Conservation (phyloP, 1,139 yeast genomes). For the Suhomyces panamericanus region DNA sequence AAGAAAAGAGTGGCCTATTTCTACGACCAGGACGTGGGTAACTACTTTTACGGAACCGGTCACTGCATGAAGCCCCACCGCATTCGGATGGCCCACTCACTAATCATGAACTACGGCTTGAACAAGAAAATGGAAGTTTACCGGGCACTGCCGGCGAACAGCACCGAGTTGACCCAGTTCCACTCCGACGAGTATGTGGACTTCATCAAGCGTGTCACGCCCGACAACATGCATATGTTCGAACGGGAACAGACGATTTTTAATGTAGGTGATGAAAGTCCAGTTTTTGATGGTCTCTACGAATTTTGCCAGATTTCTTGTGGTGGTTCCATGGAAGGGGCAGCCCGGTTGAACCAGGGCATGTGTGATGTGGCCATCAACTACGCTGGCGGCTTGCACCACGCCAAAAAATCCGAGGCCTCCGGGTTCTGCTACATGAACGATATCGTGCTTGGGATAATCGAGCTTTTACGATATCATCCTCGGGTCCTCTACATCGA, state of each 20-base stretch:
- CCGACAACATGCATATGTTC: constrained; percentile 88
- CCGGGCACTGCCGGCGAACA: constrained; percentile 94
- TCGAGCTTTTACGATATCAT: constrained; percentile 85
- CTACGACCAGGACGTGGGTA: constrained; percentile 82
- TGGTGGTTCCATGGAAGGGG: constrained; percentile 97
- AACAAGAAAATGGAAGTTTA: constrained; percentile 97
- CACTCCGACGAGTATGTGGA: constrained; percentile 97
- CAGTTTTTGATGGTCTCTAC: constrained; percentile 92
- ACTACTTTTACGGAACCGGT: constrained; percentile 96
- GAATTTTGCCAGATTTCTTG: constrained; percentile 93
- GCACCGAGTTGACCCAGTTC: constrained; percentile 97
- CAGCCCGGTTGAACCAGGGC: constrained; percentile 89
- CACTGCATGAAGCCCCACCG: constrained; percentile 99
- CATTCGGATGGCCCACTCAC: constrained; percentile 96
- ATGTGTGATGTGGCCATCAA: constrained; percentile 94
- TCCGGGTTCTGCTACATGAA: constrained; percentile 90
- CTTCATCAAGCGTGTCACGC: constrained; percentile 87
- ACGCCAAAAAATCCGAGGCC: constrained; percentile 94
- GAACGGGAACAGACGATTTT: constrained; percentile 90
- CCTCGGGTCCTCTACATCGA: constrained; percentile 93
- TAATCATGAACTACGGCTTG: constrained; percentile 94
- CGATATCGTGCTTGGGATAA: constrained; percentile 86
- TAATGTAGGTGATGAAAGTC: constrained; percentile 97
- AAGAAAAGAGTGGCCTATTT: constrained; percentile 49
- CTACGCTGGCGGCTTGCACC: constrained; percentile 97